Conservation (phyloP, 345 rosid species). For the Chamaenerion angustifolium region DNA sequence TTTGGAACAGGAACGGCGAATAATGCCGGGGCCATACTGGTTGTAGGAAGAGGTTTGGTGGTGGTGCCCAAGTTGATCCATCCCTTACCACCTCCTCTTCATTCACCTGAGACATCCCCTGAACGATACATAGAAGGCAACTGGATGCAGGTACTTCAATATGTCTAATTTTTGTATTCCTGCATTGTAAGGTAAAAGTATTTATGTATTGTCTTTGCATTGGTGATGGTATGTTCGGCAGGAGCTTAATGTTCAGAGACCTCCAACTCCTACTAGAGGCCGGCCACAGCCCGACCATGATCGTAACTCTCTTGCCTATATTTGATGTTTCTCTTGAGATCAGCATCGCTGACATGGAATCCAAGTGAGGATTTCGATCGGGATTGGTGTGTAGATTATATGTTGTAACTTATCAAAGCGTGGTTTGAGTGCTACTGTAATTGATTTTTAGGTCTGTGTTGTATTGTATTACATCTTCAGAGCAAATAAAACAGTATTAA, state of each 20-base stretch:
- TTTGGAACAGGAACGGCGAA: conserved; percentile 72
- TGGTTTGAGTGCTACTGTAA: no score
- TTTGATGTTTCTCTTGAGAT: conserved; percentile 21
- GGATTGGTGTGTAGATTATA: no score
- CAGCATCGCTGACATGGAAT: no score
- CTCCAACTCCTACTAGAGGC: conserved; percentile 97
- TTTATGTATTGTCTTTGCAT: neutral
- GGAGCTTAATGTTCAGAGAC: conserved; percentile 99
- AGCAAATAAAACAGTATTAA: no score
- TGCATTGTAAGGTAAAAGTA: no score
- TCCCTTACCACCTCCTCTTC: conserved; percentile 95
- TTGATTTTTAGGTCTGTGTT: no score
- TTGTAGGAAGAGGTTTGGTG: conserved; percentile 89
- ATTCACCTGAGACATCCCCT: conserved; percentile 81
- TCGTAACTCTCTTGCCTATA: conserved; percentile 89
- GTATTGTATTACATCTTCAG: no score
- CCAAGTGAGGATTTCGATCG: no score
- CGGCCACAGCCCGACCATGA: conserved; percentile 90
- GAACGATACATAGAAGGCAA: conserved; percentile 64
- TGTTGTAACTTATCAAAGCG: no score
- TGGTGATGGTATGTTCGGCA: conserved; percentile 9
- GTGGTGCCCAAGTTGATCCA: conserved; percentile 93
- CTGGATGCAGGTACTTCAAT: conserved; percentile 79
- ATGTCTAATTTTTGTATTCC: no score
- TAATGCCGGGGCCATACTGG: conserved; percentile 97